Evolutionary conservation across 805 yeast genomes (phyloP).

Genomic region (Pichia membranifaciens): DNA sequence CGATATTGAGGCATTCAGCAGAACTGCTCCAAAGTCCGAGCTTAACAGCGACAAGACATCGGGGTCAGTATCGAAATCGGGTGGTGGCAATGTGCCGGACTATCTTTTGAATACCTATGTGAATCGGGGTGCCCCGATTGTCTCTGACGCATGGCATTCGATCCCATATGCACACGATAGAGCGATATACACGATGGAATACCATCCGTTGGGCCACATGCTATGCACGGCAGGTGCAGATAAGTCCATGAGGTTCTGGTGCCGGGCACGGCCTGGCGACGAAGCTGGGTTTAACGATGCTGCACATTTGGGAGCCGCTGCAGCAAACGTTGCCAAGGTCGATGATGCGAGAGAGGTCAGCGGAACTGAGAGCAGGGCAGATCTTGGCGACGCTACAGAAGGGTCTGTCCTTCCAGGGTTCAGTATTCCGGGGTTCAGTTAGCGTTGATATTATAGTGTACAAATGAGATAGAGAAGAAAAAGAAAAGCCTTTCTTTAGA

Average conservation of each 20-base stretch:
- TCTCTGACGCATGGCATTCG: constrained; percentile 33
- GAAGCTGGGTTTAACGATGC: constrained; percentile 76
- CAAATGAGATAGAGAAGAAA: neutral
- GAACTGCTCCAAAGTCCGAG: neutral
- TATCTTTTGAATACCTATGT: constrained; percentile 15
- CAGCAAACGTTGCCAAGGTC: too few relatives aligned
- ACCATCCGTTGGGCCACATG: constrained; percentile 91
- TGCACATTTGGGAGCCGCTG: constrained; percentile 51
- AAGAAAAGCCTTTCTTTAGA: too few relatives aligned
- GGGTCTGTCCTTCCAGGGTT: constrained; percentile 18
- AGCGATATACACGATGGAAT: constrained; percentile 83
- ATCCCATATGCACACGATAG: constrained; percentile 94
- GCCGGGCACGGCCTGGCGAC: constrained; percentile 87
- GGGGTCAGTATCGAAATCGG: neutral
- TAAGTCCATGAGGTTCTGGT: constrained; percentile 90
- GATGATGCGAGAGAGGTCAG: neutral
- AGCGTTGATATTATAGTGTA: neutral
- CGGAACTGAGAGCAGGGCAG: neutral
- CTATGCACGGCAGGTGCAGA: constrained; percentile 92
- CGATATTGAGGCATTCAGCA: constrained; percentile 21
- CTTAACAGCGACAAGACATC: neutral
- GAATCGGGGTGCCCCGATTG: constrained; percentile 7
- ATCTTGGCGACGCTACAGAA: neutral
- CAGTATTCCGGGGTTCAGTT: constrained; percentile 9
- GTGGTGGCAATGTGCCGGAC: constrained; percentile 17